A percentile compares a stretch with the other conserved stretches of the same genome.
phyloP scores from a whole-genome alignment of 805 yeast species.

The Teunomyces tritomae region DNA sequence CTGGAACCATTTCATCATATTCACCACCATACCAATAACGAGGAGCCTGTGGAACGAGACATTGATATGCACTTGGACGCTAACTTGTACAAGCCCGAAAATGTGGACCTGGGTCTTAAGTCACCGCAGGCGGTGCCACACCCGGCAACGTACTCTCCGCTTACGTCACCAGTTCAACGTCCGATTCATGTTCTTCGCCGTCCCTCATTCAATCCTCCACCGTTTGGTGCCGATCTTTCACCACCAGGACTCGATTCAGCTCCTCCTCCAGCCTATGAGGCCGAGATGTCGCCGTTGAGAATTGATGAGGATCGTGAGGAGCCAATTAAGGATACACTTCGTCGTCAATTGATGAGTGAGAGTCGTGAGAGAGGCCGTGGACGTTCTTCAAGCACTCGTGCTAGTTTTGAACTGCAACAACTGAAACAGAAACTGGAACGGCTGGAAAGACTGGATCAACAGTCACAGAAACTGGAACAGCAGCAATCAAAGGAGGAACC shows the following conservation, averaged over 20 bases:
- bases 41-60: slow-evolving; percentile 37
- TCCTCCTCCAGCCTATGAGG: slow-evolving; percentile 35
- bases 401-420: too few relatives aligned
- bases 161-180: slow-evolving; percentile 36
- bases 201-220: slow-evolving; percentile 63
- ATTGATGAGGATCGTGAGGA: slow-evolving; percentile 15
- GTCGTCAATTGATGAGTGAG: slow-evolving; percentile 10
- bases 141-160: slow-evolving; percentile 40
- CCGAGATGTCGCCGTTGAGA: slow-evolving; percentile 23
- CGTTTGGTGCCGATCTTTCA: slow-evolving; percentile 41
- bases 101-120: slow-evolving; percentile 36
- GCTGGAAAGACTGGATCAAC: background rate
- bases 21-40: slow-evolving; percentile 21
- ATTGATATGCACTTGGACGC: slow-evolving; percentile 41
- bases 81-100: slow-evolving; percentile 55
- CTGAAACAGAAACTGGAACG: background rate
- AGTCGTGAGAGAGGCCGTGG: background rate
- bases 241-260: slow-evolving; percentile 14
- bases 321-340: slow-evolving; percentile 15
- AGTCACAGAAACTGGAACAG: background rate
- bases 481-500: background rate
- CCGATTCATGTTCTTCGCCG: slow-evolving; percentile 55
- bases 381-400: background rate
- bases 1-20: slow-evolving; percentile 25
- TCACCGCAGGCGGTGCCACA: slow-evolving; percentile 68